A percentile compares a stretch with the other conserved stretches of the same genome.
Evolutionary conservation across 2,329 filamentous ascomycete species (phyloP).

Genomic region (Diaporthe ampelina): DNA sequence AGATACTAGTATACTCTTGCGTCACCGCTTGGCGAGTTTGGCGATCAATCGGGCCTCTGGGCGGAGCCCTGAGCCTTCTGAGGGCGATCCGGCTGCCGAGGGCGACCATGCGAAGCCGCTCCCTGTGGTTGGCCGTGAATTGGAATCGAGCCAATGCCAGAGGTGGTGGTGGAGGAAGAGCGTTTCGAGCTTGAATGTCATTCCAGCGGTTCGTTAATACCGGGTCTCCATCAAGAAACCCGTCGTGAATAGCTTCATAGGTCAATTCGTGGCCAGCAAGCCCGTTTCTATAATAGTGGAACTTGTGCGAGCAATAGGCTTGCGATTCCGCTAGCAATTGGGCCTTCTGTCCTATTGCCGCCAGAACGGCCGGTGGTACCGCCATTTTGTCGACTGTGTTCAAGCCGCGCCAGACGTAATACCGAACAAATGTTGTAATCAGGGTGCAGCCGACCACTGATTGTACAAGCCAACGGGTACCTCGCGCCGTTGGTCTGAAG

Average conservation of each 20-base stretch:
- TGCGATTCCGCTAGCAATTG: neutral
- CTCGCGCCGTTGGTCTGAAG: too few relatives aligned
- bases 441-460: too few relatives aligned
- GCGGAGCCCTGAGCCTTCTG: rapidly evolving
- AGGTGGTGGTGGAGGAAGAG: neutral
- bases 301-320: neutral
- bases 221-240: neutral
- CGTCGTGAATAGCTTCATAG: neutral
- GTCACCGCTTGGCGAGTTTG: neutral
- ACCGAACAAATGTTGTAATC: too few relatives aligned
- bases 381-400: too few relatives aligned
- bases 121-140: neutral
- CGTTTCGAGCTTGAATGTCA: neutral
- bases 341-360: too few relatives aligned
- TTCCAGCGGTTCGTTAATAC: neutral
- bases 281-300: constrained; percentile 12
- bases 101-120: neutral
- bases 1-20: neutral
- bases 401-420: too few relatives aligned
- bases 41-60: neutral
- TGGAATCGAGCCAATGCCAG: neutral
- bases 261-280: neutral
- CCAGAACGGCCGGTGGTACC: too few relatives aligned
- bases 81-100: neutral
- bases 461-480: too few relatives aligned